These are phyloP conservation scores for Chaetomium sp. DNA, from an alignment of 2,329 filamentous ascomycete genomes.

Conservation along the genomic window DNA sequence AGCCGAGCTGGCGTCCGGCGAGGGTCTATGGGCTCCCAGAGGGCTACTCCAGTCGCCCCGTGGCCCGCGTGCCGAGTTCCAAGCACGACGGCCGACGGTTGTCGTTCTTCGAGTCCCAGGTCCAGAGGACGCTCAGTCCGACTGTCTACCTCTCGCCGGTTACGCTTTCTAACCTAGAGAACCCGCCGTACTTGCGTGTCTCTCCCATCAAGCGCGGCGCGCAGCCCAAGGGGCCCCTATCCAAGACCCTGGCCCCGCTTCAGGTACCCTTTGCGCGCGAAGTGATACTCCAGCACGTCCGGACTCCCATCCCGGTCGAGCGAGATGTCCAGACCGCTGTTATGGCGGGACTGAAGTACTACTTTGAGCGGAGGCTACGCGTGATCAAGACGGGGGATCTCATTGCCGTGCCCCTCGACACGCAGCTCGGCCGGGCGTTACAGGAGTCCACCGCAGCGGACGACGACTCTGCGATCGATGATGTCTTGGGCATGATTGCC, in stretches of 20 bases:
- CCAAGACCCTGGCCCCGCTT: conserved; percentile 49
- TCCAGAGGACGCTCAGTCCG: conserved; percentile 52
- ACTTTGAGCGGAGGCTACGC: conserved; percentile 78
- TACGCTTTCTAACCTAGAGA: conserved; percentile 77
- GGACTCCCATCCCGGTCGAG: conserved; percentile 83
- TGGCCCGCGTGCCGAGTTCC: conserved; percentile 54
- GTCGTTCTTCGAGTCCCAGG: conserved; percentile 63
- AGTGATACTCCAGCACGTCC: conserved; percentile 80
- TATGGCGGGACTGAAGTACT: conserved; percentile 76
- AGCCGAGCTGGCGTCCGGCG: conserved; percentile 68
- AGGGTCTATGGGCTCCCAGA: conserved; percentile 87
- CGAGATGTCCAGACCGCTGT: conserved; percentile 77
- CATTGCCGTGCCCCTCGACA: conserved; percentile 83
- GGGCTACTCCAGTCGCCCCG: conserved; percentile 54
- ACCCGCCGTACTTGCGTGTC: conserved; percentile 70
- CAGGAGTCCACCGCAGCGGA: conserved; percentile 60
- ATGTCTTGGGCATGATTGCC: conserved; percentile 52
- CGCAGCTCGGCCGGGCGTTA: conserved; percentile 71
- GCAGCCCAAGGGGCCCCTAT: conserved; percentile 47
- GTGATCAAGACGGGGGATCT: conserved; percentile 83
- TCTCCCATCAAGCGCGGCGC: conserved; percentile 56
- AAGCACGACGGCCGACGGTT: conserved; percentile 43
- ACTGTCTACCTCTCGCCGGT: conserved; percentile 76
- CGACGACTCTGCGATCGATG: conserved; percentile 63
- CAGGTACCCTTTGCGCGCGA: conserved; percentile 60